phyloP scores from a whole-genome alignment of 495 filamentous ascomycete genomes.

The Aspergillus steynii region DNA sequence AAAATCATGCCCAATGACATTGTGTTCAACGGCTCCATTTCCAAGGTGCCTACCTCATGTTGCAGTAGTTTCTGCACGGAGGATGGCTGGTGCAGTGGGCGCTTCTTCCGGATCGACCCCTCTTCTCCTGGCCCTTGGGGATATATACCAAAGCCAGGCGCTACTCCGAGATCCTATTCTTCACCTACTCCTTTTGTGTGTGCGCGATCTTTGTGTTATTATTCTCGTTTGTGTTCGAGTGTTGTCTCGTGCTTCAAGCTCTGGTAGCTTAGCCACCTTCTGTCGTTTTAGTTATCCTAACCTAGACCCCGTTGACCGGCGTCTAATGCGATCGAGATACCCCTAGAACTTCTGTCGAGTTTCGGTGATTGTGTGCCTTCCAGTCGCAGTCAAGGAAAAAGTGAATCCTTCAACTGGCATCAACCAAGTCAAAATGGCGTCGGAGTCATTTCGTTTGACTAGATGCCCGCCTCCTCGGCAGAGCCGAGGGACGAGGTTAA shows the following conservation, averaged over 20 bases:
- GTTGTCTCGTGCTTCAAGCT: constrained; percentile 30
- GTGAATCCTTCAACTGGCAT: not conserved
- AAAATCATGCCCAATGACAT: constrained; percentile 20
- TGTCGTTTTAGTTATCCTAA: constrained; percentile 18
- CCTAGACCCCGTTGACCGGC: constrained; percentile 45
- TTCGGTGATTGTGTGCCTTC: constrained; percentile 2
- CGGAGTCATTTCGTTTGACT: constrained; percentile 15
- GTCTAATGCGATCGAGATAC: constrained; percentile 38
- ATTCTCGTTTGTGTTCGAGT: constrained; percentile 17
- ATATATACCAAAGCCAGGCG: constrained; percentile 28
- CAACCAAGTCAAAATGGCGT: not conserved
- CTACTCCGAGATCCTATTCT: constrained; percentile 23
- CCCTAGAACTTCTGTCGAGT: constrained; percentile 28
- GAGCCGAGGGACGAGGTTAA: constrained; percentile 71
- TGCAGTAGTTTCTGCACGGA: constrained; percentile 43
- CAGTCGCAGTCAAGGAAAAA: not conserved
- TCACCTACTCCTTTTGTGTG: constrained; percentile 17
- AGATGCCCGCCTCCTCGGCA: constrained; percentile 64
- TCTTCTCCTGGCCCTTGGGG: constrained; percentile 6
- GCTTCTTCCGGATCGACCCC: constrained; percentile 20
- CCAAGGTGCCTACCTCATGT: constrained; percentile 31
- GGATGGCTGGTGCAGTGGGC: constrained; percentile 14
- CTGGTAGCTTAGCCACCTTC: constrained; percentile 39
- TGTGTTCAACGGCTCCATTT: constrained; percentile 5
- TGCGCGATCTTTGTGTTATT: constrained; percentile 15